Conservation (phyloP, 441 rosid species). For the Pelargonium fulgidum region DNA sequence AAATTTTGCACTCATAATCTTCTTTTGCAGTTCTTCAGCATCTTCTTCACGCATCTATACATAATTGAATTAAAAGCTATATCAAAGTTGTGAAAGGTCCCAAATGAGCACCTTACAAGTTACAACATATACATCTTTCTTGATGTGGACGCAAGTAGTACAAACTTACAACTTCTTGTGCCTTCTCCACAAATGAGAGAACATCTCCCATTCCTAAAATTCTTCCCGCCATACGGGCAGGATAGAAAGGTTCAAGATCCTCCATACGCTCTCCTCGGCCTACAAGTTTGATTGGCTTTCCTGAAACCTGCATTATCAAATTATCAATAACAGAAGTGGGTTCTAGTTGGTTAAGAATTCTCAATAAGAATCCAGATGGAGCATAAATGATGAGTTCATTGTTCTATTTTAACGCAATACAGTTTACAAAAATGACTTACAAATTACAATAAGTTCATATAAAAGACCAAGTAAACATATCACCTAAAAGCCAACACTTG, state of each 20-base stretch:
- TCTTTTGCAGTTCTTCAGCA: constrained; percentile 94
- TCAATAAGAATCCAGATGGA: background rate
- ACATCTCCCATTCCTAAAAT: constrained; percentile 98
- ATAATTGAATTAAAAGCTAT: constrained; percentile 15
- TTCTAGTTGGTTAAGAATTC: background rate
- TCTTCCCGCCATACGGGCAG: constrained; percentile 96
- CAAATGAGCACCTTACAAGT: background rate
- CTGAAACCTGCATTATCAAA: constrained; percentile 62
- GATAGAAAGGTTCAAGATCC: constrained; percentile 98
- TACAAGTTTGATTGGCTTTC: constrained; percentile 91
- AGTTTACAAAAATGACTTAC: background rate
- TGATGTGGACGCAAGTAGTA: constrained; percentile 9
- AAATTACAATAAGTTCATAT: background rate
- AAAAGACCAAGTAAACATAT: background rate
- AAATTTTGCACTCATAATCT: constrained; percentile 94
- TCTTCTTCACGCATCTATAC: constrained; percentile 91
- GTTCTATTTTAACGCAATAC: background rate
- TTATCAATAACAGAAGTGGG: constrained; percentile 11
- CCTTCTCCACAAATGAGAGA: constrained; percentile 94
- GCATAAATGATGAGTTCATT: background rate
- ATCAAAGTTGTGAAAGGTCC: background rate
- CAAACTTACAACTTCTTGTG: constrained; percentile 85
- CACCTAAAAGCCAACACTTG: background rate
- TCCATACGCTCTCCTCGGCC: constrained; percentile 98
- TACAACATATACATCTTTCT: background rate